phyloP scores from a whole-genome alignment of 352 stramenopile genomes.

The Halophytophthora polymorphica region DNA sequence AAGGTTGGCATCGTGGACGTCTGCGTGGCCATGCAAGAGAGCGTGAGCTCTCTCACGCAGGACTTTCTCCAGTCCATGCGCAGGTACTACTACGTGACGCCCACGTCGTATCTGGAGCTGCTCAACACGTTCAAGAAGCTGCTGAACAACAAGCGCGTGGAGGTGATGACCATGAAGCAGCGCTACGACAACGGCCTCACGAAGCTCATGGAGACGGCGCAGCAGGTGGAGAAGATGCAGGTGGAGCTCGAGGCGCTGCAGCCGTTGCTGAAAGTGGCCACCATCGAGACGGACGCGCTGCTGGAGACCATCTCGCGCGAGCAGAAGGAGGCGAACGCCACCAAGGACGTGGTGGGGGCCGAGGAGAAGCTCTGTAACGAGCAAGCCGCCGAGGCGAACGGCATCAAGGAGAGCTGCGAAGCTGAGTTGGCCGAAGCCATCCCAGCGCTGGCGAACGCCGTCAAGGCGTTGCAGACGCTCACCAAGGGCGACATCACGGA shows the following conservation, averaged over 20 bases:
- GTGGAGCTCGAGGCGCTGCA: constrained; percentile 91
- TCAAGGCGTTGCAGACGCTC: constrained; percentile 91
- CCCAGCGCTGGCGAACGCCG: constrained; percentile 88
- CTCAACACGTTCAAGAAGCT: constrained; percentile 96
- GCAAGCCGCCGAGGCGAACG: constrained; percentile 84
- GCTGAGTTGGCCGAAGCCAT: constrained; percentile 91
- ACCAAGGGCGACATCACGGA: constrained; percentile 94
- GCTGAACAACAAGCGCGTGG: constrained; percentile 85
- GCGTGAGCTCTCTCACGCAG: constrained; percentile 76
- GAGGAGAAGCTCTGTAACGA: constrained; percentile 87
- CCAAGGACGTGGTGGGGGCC: constrained; percentile 75
- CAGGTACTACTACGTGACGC: constrained; percentile 95
- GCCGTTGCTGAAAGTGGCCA: constrained; percentile 90
- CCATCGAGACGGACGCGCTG: constrained; percentile 87
- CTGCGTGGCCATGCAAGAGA: constrained; percentile 94
- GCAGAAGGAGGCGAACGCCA: constrained; percentile 87
- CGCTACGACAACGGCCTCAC: constrained; percentile 92
- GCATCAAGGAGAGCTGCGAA: constrained; percentile 91
- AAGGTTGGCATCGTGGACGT: constrained; percentile 91
- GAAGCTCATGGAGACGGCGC: constrained; percentile 92
- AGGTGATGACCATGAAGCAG: constrained; percentile 90
- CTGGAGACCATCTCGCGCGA: constrained; percentile 85
- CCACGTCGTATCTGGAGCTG: constrained; percentile 93
- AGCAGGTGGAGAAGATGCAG: constrained; percentile 94
- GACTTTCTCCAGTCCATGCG: constrained; percentile 86